Evolutionary conservation across 1,284 basidiomycete species (phyloP).

Genomic region (Austroboletus rostrupii): DNA sequence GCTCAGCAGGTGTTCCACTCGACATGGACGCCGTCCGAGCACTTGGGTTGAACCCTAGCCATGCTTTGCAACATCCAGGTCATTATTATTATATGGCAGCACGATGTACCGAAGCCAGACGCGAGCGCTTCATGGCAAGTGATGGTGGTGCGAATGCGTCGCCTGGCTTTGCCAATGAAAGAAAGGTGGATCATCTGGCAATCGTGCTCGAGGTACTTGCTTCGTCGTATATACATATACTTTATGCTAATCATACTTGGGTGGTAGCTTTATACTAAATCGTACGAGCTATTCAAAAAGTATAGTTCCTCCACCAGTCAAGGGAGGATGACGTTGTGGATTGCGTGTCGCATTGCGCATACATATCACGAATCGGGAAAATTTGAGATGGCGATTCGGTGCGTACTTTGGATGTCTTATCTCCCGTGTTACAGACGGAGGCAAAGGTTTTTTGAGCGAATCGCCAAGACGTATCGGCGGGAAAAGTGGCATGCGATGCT

Average conservation of each 20-base stretch:
- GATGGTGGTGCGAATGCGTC: slow-evolving; percentile 41
- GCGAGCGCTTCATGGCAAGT: slow-evolving; percentile 59
- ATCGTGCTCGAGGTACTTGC: slow-evolving; percentile 71
- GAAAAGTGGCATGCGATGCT: slow-evolving; percentile 77
- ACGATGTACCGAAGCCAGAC: slow-evolving; percentile 72
- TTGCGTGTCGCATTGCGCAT: slow-evolving; percentile 82
- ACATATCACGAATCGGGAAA: slow-evolving; percentile 76
- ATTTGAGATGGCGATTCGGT: slow-evolving; percentile 81
- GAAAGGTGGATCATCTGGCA: slow-evolving; percentile 82
- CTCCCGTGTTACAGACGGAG: not conserved
- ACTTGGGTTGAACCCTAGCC: slow-evolving; percentile 63
- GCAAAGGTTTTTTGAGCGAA: slow-evolving; percentile 83
- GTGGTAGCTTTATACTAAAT: slow-evolving; percentile 87
- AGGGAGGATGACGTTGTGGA: slow-evolving; percentile 75
- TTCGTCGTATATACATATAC: not conserved
- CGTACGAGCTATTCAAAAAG: slow-evolving; percentile 87
- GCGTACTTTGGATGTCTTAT: slow-evolving; percentile 9
- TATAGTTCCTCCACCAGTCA: slow-evolving; percentile 49
- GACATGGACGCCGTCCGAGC: slow-evolving; percentile 53
- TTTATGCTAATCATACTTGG: not conserved
- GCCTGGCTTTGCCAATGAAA: slow-evolving; percentile 78
- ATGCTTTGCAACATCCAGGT: slow-evolving; percentile 82
- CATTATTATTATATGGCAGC: slow-evolving; percentile 90
- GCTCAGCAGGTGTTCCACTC: slow-evolving; percentile 27
- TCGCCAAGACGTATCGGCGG: slow-evolving; percentile 77